Evolutionary conservation across 1,284 basidiomycete species (phyloP).

Genomic region (Mycena sp.): DNA sequence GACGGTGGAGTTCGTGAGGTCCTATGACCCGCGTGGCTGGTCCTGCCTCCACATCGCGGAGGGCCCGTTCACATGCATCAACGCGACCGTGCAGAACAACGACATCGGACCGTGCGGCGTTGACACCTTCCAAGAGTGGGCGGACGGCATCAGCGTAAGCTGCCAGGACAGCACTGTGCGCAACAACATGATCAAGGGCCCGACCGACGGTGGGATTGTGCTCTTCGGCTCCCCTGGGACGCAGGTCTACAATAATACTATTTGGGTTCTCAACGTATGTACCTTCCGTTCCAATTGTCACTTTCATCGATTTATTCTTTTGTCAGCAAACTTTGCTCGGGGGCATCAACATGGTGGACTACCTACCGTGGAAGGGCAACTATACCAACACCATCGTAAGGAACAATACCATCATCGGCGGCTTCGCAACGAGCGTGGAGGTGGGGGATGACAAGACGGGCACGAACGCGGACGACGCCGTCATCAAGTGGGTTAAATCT

Average conservation of each 20-base stretch:
- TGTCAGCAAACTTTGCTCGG: constrained; percentile 74
- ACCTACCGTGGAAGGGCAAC: constrained; percentile 76
- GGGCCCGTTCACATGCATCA: constrained; percentile 72
- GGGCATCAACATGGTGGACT: constrained; percentile 87
- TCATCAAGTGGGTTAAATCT: constrained; percentile 72
- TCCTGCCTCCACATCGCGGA: constrained; percentile 77
- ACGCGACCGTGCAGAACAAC: constrained; percentile 77
- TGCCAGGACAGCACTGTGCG: constrained; percentile 74
- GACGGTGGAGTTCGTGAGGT: constrained; percentile 75
- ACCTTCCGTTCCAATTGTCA: not conserved
- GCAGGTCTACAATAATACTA: constrained; percentile 72
- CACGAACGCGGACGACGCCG: constrained; percentile 63
- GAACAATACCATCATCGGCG: constrained; percentile 77
- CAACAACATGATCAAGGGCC: constrained; percentile 76
- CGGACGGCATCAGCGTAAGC: constrained; percentile 85
- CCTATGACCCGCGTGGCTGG: constrained; percentile 79
- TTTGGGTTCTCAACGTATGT: constrained; percentile 73
- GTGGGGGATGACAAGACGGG: constrained; percentile 56
- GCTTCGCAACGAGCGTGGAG: constrained; percentile 63
- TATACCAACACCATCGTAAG: constrained; percentile 75
- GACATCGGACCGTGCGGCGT: constrained; percentile 82
- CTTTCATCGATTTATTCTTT: constrained; percentile 8
- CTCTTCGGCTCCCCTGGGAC: constrained; percentile 85
- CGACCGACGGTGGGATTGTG: constrained; percentile 88
- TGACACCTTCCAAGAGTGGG: constrained; percentile 77